Evolutionary conservation across 2,329 filamentous ascomycete species (phyloP).

Genomic region (Botrytis medusae): DNA sequence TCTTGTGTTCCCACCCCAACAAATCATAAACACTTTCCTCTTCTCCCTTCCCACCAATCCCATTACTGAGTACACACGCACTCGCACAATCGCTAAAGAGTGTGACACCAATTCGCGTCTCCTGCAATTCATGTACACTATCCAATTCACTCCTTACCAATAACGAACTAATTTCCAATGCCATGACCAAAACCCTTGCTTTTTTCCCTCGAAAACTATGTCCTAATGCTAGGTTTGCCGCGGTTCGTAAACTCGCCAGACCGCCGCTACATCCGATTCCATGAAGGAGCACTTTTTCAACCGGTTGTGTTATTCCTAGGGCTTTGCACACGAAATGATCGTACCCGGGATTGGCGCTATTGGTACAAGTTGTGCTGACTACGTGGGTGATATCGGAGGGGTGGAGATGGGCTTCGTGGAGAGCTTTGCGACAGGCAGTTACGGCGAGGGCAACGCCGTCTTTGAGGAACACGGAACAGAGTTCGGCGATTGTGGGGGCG

Average conservation of each 20-base stretch:
- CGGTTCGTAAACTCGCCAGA: slow-evolving; percentile 60
- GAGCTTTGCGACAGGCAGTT: slow-evolving; percentile 54
- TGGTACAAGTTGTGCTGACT: slow-evolving; percentile 67
- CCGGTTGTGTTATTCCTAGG: slow-evolving; percentile 55
- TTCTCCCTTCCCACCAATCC: slow-evolving; percentile 46
- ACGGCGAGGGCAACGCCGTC: slow-evolving; percentile 60
- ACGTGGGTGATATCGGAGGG: slow-evolving; percentile 61
- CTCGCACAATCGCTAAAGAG: slow-evolving; percentile 73
- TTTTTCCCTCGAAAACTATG: slow-evolving; percentile 57
- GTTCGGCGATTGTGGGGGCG: slow-evolving; percentile 55
- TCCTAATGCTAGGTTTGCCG: slow-evolving; percentile 65
- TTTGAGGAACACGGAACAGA: slow-evolving; percentile 55
- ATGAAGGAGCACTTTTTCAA: slow-evolving; percentile 65
- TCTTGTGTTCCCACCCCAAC: slow-evolving; percentile 63
- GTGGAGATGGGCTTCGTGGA: slow-evolving; percentile 54
- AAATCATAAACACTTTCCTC: slow-evolving; percentile 54
- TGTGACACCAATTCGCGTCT: slow-evolving; percentile 63
- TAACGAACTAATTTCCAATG: slow-evolving; percentile 61
- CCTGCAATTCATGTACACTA: slow-evolving; percentile 57
- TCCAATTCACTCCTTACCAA: slow-evolving; percentile 65
- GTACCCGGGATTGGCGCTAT: slow-evolving; percentile 68
- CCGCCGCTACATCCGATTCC: slow-evolving; percentile 67
- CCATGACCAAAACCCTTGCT: slow-evolving; percentile 64
- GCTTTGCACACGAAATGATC: slow-evolving; percentile 63
- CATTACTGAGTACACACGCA: slow-evolving; percentile 63